Evolutionary conservation across 2,329 filamentous ascomycete species (phyloP), one percentile per base, ranked within the genome.

Genomic region (Phaeoacremonium minimum): DNA sequence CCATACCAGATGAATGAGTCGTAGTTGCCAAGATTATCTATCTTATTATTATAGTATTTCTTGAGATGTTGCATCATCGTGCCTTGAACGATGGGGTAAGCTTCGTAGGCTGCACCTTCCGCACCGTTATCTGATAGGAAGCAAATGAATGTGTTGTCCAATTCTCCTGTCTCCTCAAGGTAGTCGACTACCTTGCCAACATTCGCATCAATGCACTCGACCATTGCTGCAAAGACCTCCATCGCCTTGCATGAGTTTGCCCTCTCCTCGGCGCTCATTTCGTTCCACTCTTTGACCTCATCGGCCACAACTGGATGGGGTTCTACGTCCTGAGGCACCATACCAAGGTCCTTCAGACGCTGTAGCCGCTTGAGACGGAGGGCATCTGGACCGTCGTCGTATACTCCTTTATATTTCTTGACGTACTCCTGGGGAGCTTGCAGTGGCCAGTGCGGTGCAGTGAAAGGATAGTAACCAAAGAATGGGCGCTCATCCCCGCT

Each of bases 161-260:
- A 61, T 49, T 83, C 77, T 38, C 68, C 73, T 3, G 68, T 73
- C 30, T 66, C 51, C 38, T 73, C 60, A 4, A 82, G 65, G 46
- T 80, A 73, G 22, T 74, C 60, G 15, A 80, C 57, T 3, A 82
- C 70, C 38, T 73, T 73, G 26, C 77, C 77, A 14, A 83, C 68
- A 40, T 80, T 77, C 39, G 53, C 52, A 46, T 83, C 79, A 36
- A 82, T 80, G 35, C 64, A 64, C 38, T 82, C 76, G 4, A 82
- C 77, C 75, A 83, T 83, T 11, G 64, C 79, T 0, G 79, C 77
- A 40, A 74, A 83, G 4, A 74, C 69, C 47, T 81, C 77, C 77
- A 80, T 80, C 0, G 73, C 69, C 16, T 60, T 67, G 46, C 54
- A 66, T 7, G 73, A 75, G 38, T 67, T 67, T 4, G 59, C 59